Base-by-base conservation (phyloP, 148 eudicot species). In the Rhododendron kiyosumense region DNA sequence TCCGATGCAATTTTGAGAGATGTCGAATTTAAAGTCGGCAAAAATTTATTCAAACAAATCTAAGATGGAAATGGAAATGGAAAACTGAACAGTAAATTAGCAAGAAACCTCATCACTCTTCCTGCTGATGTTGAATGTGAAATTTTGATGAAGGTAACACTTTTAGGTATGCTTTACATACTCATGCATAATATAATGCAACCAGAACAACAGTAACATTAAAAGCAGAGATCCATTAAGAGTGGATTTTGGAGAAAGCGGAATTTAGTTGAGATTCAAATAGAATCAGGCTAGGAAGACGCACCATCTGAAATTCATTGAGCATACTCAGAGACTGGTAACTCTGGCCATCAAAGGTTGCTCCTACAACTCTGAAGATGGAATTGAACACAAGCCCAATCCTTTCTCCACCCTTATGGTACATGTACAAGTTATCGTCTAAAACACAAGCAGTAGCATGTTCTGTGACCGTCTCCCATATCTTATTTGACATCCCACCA, bases 401-500 rank as follows among this genome's bases (percentile, higher is more conserved):
- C 15, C 90, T 88, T 79, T 85, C 73, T 48, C 75, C 88, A 36
- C 85, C 84, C 73, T 84, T 84, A 28, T 26, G 74, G 87, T 91
- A 65, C 0, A 26, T 2, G 30, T 65, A 94, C 45, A 86, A 65
- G 83, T 87, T 87, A 61, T 84, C 82, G 81, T 88, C 92, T 80
- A 91, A 61, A 61, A 48, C 75, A 86, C 98, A 95, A 30, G 81
- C 85, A 20, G 43, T 76, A 32, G 96, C 98, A 65, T 93, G 91
- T 51, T 87, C 74, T 6, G 89, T 87, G 32, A 89, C 92, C 67
- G 88, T 86, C 24, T 87, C 81, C 95, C 95, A 93, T 38, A 85
- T 86, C 86, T 82, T 95, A 30, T 81, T 90, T 32, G 90, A 81
- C 83, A 91, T 84, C 59, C 82, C 57, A 69, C 77, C 63, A 45